A percentile compares a stretch with the other conserved stretches of the same genome.
phyloP scores from a whole-genome alignment of 2,329 filamentous ascomycete species.

The Aspergillus sp. region DNA sequence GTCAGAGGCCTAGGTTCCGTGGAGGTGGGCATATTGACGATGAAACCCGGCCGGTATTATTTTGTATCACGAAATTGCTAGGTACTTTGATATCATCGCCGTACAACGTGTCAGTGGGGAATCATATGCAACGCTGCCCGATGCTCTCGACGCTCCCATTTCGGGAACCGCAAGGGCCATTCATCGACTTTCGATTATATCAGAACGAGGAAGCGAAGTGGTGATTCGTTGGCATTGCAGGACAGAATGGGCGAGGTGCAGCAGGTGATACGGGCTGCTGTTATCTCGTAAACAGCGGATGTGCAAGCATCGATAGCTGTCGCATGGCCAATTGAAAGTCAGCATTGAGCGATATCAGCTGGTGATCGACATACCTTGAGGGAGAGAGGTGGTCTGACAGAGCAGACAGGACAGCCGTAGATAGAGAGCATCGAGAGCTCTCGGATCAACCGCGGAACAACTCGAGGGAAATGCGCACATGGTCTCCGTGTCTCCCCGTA shows the following conservation, averaged over 20 bases:
- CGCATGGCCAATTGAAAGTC: too few relatives aligned
- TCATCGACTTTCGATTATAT: conserved; percentile 4
- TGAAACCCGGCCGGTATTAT: conserved; percentile 4
- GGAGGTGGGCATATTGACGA: conserved; percentile 22
- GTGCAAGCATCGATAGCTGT: too few relatives aligned
- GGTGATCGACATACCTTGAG: too few relatives aligned
- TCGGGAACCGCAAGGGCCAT: conserved; percentile 6
- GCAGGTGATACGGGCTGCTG: too few relatives aligned
- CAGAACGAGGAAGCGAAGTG: conserved; percentile 1
- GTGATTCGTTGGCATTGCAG: conserved; percentile 7
- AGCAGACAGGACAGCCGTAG: too few relatives aligned
- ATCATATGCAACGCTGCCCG: conserved; percentile 1
- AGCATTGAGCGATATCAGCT: too few relatives aligned
- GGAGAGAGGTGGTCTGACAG: too few relatives aligned
- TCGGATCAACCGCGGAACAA: too few relatives aligned
- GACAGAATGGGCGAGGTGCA: conserved; percentile 1
- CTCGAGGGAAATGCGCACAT: conserved; percentile 4
- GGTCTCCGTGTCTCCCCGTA: conserved; percentile 5
- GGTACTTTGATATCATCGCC: conserved; percentile 4
- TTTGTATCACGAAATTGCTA: conserved; percentile 2
- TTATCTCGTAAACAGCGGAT: too few relatives aligned
- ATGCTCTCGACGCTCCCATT: conserved; percentile 8
- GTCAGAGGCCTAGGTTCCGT: conserved; percentile 30
- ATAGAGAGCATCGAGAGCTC: neutral
- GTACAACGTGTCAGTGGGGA: conserved; percentile 5